phyloP scores from a whole-genome alignment of 371 early-diverging fungal species.

The Mucor saturninus region DNA sequence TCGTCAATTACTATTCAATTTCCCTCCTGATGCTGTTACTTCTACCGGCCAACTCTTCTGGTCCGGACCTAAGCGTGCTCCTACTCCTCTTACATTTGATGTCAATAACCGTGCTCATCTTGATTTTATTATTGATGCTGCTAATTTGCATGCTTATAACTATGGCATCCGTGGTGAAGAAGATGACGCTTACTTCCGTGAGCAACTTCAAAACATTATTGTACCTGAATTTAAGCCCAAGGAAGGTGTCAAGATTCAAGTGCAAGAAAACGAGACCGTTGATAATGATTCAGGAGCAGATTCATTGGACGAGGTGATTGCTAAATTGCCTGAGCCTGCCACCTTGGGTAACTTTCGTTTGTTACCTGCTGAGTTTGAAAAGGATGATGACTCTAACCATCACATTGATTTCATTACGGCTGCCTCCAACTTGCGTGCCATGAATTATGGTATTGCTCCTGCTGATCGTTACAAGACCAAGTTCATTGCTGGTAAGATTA shows the following conservation, averaged over 20 bases:
- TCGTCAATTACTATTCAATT: constrained; percentile 92
- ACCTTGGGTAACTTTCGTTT: constrained; percentile 79
- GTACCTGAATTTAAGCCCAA: constrained; percentile 92
- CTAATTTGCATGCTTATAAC: constrained; percentile 96
- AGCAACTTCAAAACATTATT: constrained; percentile 66
- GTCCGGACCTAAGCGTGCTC: constrained; percentile 99
- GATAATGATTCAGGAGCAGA: constrained; percentile 52
- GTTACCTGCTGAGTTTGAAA: constrained; percentile 95
- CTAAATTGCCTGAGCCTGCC: constrained; percentile 74
- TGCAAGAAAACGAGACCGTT: constrained; percentile 81
- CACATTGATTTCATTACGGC: constrained; percentile 99
- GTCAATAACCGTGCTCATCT: constrained; percentile 80
- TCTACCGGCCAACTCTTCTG: constrained; percentile 97
- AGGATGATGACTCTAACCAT: constrained; percentile 99
- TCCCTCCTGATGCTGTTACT: constrained; percentile 94
- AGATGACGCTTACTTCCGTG: constrained; percentile 75
- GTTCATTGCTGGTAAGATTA: constrained; percentile 99
- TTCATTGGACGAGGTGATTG: constrained; percentile 71
- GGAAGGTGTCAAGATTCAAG: constrained; percentile 96
- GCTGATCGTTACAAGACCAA: constrained; percentile 97
- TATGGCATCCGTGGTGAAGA: constrained; percentile 83
- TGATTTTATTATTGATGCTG: constrained; percentile 91
- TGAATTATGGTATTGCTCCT: constrained; percentile 94
- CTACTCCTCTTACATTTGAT: constrained; percentile 86
- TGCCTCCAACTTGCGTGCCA: constrained; percentile 96